Conservation (phyloP, 257 asterid genomes). For the Perilla frutescens region DNA sequence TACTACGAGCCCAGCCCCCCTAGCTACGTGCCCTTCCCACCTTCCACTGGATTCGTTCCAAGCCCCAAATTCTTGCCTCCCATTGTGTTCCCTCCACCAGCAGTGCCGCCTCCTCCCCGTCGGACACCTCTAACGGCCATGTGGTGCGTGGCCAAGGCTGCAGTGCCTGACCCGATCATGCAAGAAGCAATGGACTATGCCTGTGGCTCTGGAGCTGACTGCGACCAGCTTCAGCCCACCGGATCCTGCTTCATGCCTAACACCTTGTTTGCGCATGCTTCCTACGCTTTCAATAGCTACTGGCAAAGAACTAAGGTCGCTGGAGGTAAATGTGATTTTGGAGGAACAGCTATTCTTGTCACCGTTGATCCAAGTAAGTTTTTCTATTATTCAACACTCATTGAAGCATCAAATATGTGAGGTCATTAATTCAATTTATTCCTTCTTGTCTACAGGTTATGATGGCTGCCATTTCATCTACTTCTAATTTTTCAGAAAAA, state of each 20-base stretch:
- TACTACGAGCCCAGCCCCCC: constrained; percentile 51
- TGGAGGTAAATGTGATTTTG: constrained; percentile 91
- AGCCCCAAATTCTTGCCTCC: constrained; percentile 78
- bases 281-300: constrained; percentile 90
- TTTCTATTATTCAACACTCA: neutral
- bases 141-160: constrained; percentile 97
- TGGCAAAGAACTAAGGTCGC: constrained; percentile 79
- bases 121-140: constrained; percentile 48
- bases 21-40: constrained; percentile 43
- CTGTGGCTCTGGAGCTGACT: constrained; percentile 90
- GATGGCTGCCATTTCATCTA: constrained; percentile 79
- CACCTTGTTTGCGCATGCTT: constrained; percentile 81
- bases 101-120: constrained; percentile 81
- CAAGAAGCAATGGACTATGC: constrained; percentile 96
- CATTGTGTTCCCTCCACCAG: constrained; percentile 76
- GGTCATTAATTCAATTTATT: neutral
- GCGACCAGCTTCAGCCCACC: constrained; percentile 65
- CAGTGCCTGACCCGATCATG: constrained; percentile 90
- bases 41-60: constrained; percentile 48
- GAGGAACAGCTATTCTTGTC: constrained; percentile 90
- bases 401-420: too few relatives aligned
- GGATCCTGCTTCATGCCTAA: constrained; percentile 87
- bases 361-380: constrained; percentile 89
- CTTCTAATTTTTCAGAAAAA: constrained; percentile 41
- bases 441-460: constrained; percentile 55